phyloP scores from a whole-genome alignment of 306 rosid genomes.

The Oemleria cerasiformis region DNA sequence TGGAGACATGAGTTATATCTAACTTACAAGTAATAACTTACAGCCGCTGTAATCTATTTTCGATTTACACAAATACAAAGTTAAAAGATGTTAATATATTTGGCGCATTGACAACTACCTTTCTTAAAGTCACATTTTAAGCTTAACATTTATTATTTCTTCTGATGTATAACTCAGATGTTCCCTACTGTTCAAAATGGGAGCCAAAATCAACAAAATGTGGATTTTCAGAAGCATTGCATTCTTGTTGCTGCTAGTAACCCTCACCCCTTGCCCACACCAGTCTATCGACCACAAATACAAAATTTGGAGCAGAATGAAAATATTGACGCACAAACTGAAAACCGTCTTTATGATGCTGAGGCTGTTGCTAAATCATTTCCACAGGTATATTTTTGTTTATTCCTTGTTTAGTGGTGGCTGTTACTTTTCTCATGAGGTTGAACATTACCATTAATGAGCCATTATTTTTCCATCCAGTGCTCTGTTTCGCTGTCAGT shows the following conservation, averaged over 20 bases:
- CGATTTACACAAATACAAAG: background rate
- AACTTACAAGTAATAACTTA: background rate
- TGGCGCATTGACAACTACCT: background rate
- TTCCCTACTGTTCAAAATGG: conserved; percentile 69
- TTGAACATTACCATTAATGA: conserved; percentile 7
- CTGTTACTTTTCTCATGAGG: conserved; percentile 13
- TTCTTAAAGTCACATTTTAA: background rate
- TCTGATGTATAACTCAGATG: conserved; percentile 50
- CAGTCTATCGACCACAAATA: conserved; percentile 73
- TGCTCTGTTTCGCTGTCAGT: conserved; percentile 80
- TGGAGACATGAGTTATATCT: conserved; percentile 1
- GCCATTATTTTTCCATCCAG: conserved; percentile 49
- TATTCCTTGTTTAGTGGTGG: conserved; percentile 8
- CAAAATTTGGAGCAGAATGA: conserved; percentile 77
- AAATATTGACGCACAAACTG: conserved; percentile 59
- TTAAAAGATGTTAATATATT: background rate
- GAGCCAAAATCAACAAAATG: conserved; percentile 65
- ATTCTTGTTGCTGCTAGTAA: conserved; percentile 88
- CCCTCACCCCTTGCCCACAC: conserved; percentile 88
- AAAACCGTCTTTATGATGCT: conserved; percentile 70
- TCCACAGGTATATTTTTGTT: conserved; percentile 53
- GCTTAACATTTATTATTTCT: background rate
- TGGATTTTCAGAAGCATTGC: conserved; percentile 83
- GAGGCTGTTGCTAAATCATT: conserved; percentile 91
- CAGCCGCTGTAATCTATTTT: conserved; percentile 1